phyloP scores from a whole-genome alignment of 2,329 filamentous ascomycete genomes.

The Gliomastix tumulicola region DNA sequence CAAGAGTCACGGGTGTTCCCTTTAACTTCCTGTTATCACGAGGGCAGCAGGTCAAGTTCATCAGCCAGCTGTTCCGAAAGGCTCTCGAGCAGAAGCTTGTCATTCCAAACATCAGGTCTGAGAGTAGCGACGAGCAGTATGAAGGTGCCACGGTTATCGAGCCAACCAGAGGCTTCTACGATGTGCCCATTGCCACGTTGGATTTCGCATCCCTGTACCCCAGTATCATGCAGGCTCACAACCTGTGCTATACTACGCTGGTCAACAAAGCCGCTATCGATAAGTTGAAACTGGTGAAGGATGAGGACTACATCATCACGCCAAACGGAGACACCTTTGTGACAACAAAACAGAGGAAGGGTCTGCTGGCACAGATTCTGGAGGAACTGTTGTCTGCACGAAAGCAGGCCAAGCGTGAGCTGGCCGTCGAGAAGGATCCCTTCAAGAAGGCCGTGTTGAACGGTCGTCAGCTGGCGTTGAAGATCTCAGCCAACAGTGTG shows the following conservation, averaged over 20 bases:
- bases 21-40: constrained; percentile 91
- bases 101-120: constrained; percentile 75
- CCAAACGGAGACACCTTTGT: constrained; percentile 93
- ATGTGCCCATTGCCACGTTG: constrained; percentile 89
- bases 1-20: constrained; percentile 95
- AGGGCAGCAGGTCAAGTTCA: constrained; percentile 95
- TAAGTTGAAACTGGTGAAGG: constrained; percentile 70
- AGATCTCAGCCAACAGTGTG: constrained; percentile 95
- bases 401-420: constrained; percentile 89
- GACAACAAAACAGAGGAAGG: constrained; percentile 82
- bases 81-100: constrained; percentile 89
- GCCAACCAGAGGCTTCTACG: constrained; percentile 86
- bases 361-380: constrained; percentile 87
- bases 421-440: constrained; percentile 81
- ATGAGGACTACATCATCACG: constrained; percentile 93
- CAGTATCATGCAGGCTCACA: constrained; percentile 98
- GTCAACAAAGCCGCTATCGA: constrained; percentile 67
- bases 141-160: constrained; percentile 98
- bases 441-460: constrained; percentile 99
- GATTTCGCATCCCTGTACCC: constrained; percentile 99
- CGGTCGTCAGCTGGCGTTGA: constrained; percentile 91
- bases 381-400: constrained; percentile 87
- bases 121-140: constrained; percentile 78
- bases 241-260: constrained; percentile 94
- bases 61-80: constrained; percentile 95